Conservation (phyloP, 495 filamentous ascomycete genomes). For the Aspergillus leporis region DNA sequence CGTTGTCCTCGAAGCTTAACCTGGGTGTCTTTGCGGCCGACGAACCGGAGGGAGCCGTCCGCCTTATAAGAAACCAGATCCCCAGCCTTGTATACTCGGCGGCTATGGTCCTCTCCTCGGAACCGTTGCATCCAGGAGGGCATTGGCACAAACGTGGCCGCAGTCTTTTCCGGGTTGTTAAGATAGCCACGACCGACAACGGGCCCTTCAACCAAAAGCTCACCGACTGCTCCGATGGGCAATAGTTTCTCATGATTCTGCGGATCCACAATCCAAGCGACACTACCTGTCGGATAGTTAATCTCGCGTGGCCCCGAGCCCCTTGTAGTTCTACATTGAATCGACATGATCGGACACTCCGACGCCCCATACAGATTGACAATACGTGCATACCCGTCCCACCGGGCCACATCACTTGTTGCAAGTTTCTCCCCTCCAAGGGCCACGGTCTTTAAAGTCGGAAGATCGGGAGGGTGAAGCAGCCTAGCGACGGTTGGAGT, state of each 20-base stretch:
- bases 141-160: background rate
- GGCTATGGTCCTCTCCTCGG: background rate
- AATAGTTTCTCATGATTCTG: conserved; percentile 47
- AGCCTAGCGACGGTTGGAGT: conserved; percentile 44
- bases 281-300: conserved; percentile 5
- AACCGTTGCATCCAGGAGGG: background rate
- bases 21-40: conserved; percentile 14
- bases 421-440: conserved; percentile 17
- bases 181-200: conserved; percentile 51
- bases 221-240: conserved; percentile 53
- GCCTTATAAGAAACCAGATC: conserved; percentile 5
- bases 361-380: conserved; percentile 33
- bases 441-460: background rate
- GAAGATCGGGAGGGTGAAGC: conserved; percentile 18
- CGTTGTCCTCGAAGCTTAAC: conserved; percentile 14
- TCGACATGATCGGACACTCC: conserved; percentile 1
- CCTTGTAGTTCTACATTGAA: too few species aligned
- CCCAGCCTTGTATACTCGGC: conserved; percentile 5
- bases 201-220: conserved; percentile 55
- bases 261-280: conserved; percentile 12
- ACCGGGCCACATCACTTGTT: background rate
- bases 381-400: conserved; percentile 1
- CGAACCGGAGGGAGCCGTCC: background rate
- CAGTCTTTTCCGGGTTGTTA: conserved; percentile 21
- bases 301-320: background rate